Percentiles rank a stretch among this genome's conserved stretches.
Conservation (phyloP, 352 stramenopile genomes). For the Pythium utonaiense region DNA sequence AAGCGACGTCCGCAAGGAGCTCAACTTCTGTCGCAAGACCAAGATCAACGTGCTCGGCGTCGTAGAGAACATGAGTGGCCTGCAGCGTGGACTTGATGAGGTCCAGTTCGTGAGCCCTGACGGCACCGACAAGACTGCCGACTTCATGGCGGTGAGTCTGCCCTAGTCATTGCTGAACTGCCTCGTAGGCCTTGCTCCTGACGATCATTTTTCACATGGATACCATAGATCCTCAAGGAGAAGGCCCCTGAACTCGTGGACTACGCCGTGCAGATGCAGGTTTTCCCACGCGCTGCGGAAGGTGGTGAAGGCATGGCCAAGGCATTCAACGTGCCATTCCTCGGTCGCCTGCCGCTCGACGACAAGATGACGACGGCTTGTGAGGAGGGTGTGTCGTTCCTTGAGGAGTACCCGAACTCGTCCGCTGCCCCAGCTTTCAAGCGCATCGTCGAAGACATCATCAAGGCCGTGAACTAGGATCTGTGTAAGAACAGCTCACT, state of each 20-base stretch:
- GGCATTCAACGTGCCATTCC: conserved; percentile 95
- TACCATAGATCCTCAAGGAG: conserved; percentile 81
- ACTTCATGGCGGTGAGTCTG: conserved; percentile 54
- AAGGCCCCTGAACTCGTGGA: conserved; percentile 81
- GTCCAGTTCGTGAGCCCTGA: conserved; percentile 62
- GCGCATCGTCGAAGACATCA: conserved; percentile 69
- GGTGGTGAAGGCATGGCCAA: conserved; percentile 95
- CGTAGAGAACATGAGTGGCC: conserved; percentile 99
- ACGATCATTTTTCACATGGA: too few relatives aligned
- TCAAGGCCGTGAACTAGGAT: conserved; percentile 52
- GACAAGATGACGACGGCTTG: conserved; percentile 95
- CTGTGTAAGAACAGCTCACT: conserved; percentile 1
- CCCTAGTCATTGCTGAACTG: too few relatives aligned
- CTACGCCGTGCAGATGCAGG: conserved; percentile 77
- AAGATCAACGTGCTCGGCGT: conserved; percentile 87
- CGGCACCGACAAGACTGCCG: conserved; percentile 52
- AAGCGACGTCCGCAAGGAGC: conserved; percentile 98
- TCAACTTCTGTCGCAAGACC: conserved; percentile 99
- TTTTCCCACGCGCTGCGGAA: conserved; percentile 87
- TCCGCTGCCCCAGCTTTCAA: conserved; percentile 65
- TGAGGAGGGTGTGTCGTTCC: conserved; percentile 94
- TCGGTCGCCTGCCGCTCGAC: conserved; percentile 96
- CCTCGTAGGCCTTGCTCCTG: too few relatives aligned
- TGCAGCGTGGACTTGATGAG: conserved; percentile 80
- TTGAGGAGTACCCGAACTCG: conserved; percentile 85